These are phyloP conservation scores for Aspergillus baeticus DNA, from an alignment of 495 filamentous ascomycete species.

Conservation along the genomic window DNA sequence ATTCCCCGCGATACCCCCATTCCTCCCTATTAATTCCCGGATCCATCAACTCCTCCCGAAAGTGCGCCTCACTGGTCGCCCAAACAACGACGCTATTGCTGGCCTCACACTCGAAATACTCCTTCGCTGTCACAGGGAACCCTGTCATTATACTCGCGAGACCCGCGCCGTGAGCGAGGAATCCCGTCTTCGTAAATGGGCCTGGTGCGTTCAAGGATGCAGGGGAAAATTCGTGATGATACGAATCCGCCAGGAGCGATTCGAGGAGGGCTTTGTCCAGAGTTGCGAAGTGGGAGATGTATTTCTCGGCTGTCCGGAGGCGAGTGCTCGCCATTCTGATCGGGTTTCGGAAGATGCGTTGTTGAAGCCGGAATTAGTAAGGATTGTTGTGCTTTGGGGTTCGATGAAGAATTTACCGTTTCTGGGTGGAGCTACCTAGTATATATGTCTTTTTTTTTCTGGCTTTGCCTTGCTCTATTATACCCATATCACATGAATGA, in stretches of 20 bases:
- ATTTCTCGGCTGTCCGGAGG: too few species aligned
- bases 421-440: too few species aligned
- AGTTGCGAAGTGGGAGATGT: too few species aligned
- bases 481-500: too few species aligned
- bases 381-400: too few species aligned
- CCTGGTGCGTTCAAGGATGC: not conserved
- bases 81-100: conserved; percentile 25
- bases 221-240: not conserved
- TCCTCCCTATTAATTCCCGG: conserved; percentile 20
- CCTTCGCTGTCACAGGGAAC: conserved; percentile 25
- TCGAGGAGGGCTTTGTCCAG: not conserved
- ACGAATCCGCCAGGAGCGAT: not conserved
- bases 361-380: too few species aligned
- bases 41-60: conserved; percentile 18
- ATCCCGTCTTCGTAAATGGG: not conserved
- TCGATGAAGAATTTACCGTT: too few species aligned
- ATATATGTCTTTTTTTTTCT: too few species aligned
- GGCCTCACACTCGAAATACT: conserved; percentile 23
- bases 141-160: not conserved
- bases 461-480: too few species aligned
- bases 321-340: too few species aligned
- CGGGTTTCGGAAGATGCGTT: too few species aligned
- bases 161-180: not conserved
- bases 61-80: conserved; percentile 20
- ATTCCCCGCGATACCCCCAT: conserved; percentile 26